These are phyloP conservation scores for Paramecium pentaurelia DNA, from an alignment of 73 alveolate species.

Conservation along the genomic window DNA sequence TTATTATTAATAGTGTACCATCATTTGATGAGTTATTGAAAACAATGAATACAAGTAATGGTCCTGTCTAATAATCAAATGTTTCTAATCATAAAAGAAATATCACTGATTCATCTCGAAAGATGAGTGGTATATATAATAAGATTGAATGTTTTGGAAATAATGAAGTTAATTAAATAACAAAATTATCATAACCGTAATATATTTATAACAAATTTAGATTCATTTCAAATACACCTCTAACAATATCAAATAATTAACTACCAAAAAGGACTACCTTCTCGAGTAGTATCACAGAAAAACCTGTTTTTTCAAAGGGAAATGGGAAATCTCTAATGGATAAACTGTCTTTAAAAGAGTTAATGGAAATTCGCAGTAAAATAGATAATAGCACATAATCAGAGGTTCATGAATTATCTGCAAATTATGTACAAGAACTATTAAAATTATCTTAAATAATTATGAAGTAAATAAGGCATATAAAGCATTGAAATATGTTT, in stretches of 20 bases:
- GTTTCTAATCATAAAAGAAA: background rate
- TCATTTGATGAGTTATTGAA: slow-evolving; percentile 31
- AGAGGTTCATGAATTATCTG: background rate
- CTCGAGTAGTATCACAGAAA: background rate
- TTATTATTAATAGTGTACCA: background rate
- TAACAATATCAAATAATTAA: background rate
- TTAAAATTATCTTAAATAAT: background rate
- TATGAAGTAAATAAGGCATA: background rate
- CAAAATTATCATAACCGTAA: background rate
- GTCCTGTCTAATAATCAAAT: background rate
- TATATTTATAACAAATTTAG: background rate
- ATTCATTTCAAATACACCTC: background rate
- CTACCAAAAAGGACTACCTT: background rate
- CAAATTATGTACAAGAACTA: background rate
- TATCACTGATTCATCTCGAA: slow-evolving; percentile 21
- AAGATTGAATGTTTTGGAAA: slow-evolving; percentile 17
- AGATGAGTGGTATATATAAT: slow-evolving; percentile 23
- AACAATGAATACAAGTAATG: background rate
- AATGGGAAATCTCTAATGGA: background rate
- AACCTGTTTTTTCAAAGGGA: background rate
- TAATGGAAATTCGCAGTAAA: slow-evolving; percentile 12
- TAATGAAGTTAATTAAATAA: background rate
- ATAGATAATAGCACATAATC: background rate
- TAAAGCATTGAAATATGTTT: background rate
- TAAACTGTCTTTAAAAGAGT: background rate